Base-by-base conservation (phyloP, 306 rosid species). In the Malus domestica region DNA sequence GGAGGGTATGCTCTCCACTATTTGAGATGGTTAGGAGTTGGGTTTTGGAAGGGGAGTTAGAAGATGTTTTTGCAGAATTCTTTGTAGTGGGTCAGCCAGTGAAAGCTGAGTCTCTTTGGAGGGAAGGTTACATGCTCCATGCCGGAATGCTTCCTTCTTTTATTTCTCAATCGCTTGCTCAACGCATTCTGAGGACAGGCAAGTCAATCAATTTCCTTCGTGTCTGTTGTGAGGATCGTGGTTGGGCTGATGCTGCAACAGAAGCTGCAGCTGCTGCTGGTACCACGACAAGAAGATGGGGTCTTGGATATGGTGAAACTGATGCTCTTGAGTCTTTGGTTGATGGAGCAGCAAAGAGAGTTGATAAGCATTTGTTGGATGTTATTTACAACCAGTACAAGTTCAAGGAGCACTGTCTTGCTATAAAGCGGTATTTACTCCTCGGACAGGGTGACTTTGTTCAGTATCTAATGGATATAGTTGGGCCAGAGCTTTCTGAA, bases 391-490 rank as follows among this genome's bases (percentile, higher is more conserved):
- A 72, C 69, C 86, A 89, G 71, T 95, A 90, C 71, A 95, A 92
- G 78, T 92, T 95, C 87, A 95, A 88, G 87, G 98, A 95, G 22
- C 99, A 95, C 72, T 95, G 99, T 79, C 96, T 92, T 64, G 99
- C 99, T 32, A 95, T 95, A 82, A 95, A 95, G 85, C 87, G 89
- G 58, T 95, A 95, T 80, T 85, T 95, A 75, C 78, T 95, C 61
- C 92, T 95, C 75, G 97, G 98, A 65, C 97, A 95, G 78, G 99
- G 99, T 71, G 99, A 95, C 84, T 95, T 95, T 85, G 99, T 95
- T 78, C 99, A 89, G 80, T 95, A 89, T 85, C 86, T 95, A 60
- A 90, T 95, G 97, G 99, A 95, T 80, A 90, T 92, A 68, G 96
- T 95, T 76, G 97, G 99, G 67, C 97, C 99, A 19, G 96, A 92